These are phyloP conservation scores for Plasmodium yoelii DNA, from an alignment of 169 alveolate genomes.

Conservation along the genomic window DNA sequence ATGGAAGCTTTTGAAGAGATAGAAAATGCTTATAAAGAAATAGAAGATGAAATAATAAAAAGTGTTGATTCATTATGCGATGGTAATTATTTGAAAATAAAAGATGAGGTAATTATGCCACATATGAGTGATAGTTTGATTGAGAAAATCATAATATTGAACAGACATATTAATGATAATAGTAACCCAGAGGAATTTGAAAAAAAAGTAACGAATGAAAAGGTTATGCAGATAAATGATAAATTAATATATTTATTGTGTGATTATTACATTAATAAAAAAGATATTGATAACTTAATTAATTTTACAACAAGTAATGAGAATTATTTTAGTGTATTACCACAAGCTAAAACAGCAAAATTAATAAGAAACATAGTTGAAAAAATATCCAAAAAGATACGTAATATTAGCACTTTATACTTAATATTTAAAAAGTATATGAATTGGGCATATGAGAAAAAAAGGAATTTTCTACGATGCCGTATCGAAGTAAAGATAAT, in stretches of 20 bases:
- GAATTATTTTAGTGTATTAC: constrained; percentile 82
- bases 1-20: constrained; percentile 69
- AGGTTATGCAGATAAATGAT: constrained; percentile 71
- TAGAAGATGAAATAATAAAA: constrained; percentile 60
- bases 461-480: constrained; percentile 94
- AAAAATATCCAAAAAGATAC: constrained; percentile 81
- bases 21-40: constrained; percentile 64
- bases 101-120: constrained; percentile 68
- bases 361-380: constrained; percentile 82
- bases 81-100: constrained; percentile 46
- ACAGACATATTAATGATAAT: constrained; percentile 66
- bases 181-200: constrained; percentile 64
- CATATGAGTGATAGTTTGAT: constrained; percentile 65
- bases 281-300: constrained; percentile 82
- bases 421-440: constrained; percentile 92
- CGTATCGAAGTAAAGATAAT: constrained; percentile 94
- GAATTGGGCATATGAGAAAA: constrained; percentile 94
- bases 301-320: constrained; percentile 83
- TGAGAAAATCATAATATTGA: constrained; percentile 51
- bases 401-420: constrained; percentile 81
- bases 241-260: constrained; percentile 67
- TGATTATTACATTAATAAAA: constrained; percentile 67
- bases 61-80: constrained; percentile 51
- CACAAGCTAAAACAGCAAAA: constrained; percentile 87
- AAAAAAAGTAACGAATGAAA: constrained; percentile 65